Evolutionary conservation across 331 rosid genomes (phyloP), one percentile per base, ranked within the genome.

Genomic region (Rosa hybrid): DNA sequence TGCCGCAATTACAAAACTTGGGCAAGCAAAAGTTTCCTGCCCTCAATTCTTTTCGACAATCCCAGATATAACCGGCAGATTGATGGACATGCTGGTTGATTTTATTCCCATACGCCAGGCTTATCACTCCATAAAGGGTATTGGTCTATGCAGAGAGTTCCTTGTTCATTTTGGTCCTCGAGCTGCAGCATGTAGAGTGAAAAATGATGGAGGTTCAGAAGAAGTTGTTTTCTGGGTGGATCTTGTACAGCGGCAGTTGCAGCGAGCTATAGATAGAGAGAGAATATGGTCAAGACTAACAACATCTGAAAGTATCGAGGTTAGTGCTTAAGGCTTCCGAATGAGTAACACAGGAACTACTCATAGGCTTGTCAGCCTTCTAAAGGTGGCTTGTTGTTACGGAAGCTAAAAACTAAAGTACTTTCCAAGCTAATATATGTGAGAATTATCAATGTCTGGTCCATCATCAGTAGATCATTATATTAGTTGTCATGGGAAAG

Each of bases 251-350:
- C 86, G 69, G 88, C 95, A 89, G 84, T 87, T 96, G 82, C 97
- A 93, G 76, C 93, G 77, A 80, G 97, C 97, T 75, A 88, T 96
- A 81, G 95, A 93, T 71, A 93, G 97, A 82, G 99, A 96, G 85
- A 94, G 85, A 89, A 96, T 96, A 78, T 96, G 99, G 99, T 93
- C 98, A 51, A 87, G 97, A 80, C 84, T 96, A 46, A 96, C 98
- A 81, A 93, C 99, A 69, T 92, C 97, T 63, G 99, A 96, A 92
- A 90, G 98, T 82, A 96, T 96, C 67, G 99, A 93, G 99, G 99
- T 94, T 49, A 78, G 92, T 77, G 48, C 71, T 81, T 23, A 42
- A n/a, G 81, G 72, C 70, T 54, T 78, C 64, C 54, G 23, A 68
- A 68, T 74, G 75, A 39, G 81, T 71, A 68, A 72, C 79, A 82